Evolutionary conservation across 2,329 filamentous ascomycete genomes (phyloP), one percentile per base, ranked within the genome.

Genomic region (Colletotrichum karsti): DNA sequence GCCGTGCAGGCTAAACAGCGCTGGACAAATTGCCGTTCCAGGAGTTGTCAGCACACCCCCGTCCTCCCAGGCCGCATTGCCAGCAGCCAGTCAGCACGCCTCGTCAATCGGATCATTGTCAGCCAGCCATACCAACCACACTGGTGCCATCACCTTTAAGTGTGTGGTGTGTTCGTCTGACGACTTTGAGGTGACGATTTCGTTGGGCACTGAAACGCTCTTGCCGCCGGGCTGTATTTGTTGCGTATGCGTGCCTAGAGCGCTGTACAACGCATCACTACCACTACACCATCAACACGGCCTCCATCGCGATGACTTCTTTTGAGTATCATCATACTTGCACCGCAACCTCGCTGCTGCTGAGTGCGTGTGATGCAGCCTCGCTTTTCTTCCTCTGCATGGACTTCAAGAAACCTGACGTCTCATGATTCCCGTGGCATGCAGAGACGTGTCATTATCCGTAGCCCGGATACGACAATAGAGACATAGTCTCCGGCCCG

Each of bases 141-240:
- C 28, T 18, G 24, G 39, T 69, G 64, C 12, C 56, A 26, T 66
- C 63, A 54, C 42, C 24, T 48, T 37, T 13, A 10, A 12, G n/a
- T 8, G 13, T 26, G 50, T 67, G 50, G 75, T 75, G 75, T 77
- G 72, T 73, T 71, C 72, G 77, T 77, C 78, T 75, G 77, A 80
- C 77, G 75, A 75, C 74, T 73, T 78, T 70, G 69, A 74, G 73
- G 69, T 67, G 37, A 28, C 13, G n/a, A 75, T 78, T 75, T 77
- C 76, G 83, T 86, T 86, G 84, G 84, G 84, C 80, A 84, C 74
- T 77, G 80, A 83, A 78, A 78, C 81, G 79, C 80, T 77, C 67
- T 79, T 81, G 74, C 80, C 80, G 79, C 82, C 79, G 76, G 77
- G 77, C 78, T 76, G 76, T 76, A 77, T 73, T 73, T 71, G 75